phyloP scores from a whole-genome alignment of 148 eudicot genomes.

The Cornus suecica region DNA sequence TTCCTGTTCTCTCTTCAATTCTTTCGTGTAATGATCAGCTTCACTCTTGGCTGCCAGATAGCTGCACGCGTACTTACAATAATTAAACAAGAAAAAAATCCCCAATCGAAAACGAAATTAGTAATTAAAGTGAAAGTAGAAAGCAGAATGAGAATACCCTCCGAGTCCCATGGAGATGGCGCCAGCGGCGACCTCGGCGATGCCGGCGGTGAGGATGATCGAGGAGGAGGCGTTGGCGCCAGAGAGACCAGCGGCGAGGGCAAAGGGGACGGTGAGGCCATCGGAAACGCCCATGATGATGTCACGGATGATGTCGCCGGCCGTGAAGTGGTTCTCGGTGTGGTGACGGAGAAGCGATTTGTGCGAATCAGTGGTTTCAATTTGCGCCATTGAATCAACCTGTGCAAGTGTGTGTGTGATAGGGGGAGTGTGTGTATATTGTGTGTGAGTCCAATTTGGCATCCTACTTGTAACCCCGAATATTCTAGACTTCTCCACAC shows the following conservation, averaged over 20 bases:
- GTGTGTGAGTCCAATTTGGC: no score
- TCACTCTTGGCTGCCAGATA: conserved; percentile 95
- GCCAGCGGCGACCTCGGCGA: conserved; percentile 85
- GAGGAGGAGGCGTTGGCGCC: conserved; percentile 79
- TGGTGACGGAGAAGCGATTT: conserved; percentile 38
- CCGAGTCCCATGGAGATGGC: conserved; percentile 92
- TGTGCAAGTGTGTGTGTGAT: no score
- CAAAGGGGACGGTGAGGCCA: conserved; percentile 82
- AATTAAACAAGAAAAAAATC: no score
- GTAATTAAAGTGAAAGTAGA: not conserved
- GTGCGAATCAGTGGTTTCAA: not conserved
- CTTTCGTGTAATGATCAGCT: conserved; percentile 80
- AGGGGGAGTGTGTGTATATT: no score
- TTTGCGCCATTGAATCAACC: no score
- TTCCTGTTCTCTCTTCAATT: conserved; percentile 72
- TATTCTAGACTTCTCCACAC: no score
- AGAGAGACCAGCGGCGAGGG: conserved; percentile 78
- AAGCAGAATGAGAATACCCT: conserved; percentile 31
- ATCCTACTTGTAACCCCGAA: no score
- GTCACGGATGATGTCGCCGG: conserved; percentile 77
- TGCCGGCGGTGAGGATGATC: conserved; percentile 71
- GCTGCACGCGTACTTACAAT: no score
- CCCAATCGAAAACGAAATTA: not conserved
- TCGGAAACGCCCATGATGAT: conserved; percentile 84
- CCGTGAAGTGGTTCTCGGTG: conserved; percentile 72